Evolutionary conservation across 257 asterid genomes (phyloP).

Genomic region (Sherardia arvensis): DNA sequence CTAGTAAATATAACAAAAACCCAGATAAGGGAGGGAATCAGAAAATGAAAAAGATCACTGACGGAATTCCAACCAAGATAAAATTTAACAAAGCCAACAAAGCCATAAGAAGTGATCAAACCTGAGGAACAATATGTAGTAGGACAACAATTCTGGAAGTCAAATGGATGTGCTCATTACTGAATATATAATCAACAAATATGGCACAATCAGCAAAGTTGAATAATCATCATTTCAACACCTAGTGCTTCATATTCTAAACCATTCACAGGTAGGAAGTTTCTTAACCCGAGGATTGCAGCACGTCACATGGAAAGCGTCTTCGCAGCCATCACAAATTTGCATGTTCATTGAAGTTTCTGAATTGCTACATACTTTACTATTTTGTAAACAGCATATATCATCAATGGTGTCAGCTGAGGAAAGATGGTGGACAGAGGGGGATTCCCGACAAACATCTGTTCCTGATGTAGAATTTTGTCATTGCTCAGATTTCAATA

Average conservation of each 20-base stretch:
- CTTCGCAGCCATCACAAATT: conserved; percentile 68
- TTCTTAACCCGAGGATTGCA: conserved; percentile 40
- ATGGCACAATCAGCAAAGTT: no score
- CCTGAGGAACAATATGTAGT: conserved; percentile 95
- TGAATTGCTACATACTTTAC: conserved; percentile 52
- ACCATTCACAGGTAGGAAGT: conserved; percentile 64
- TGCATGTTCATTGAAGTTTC: no score
- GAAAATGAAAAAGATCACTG: not conserved
- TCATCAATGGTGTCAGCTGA: conserved; percentile 19
- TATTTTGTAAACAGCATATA: conserved; percentile 41
- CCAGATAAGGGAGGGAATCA: conserved; percentile 20
- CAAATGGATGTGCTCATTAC: conserved; percentile 94
- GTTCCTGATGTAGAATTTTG: no score
- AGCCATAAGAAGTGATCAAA: conserved; percentile 25
- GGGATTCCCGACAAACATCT: conserved; percentile 37
- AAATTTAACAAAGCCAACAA: not conserved
- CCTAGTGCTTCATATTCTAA: conserved; percentile 51
- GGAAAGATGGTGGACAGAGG: conserved; percentile 14
- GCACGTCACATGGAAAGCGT: conserved; percentile 72
- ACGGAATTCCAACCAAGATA: not conserved
- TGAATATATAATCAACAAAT: conserved; percentile 92
- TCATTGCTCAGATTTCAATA: no score
- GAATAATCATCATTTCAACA: no score
- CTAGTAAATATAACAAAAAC: conserved; percentile 40
- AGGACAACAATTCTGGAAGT: conserved; percentile 88